Base-by-base conservation (phyloP, 352 stramenopile species). In the Phytophthora megakarya region DNA sequence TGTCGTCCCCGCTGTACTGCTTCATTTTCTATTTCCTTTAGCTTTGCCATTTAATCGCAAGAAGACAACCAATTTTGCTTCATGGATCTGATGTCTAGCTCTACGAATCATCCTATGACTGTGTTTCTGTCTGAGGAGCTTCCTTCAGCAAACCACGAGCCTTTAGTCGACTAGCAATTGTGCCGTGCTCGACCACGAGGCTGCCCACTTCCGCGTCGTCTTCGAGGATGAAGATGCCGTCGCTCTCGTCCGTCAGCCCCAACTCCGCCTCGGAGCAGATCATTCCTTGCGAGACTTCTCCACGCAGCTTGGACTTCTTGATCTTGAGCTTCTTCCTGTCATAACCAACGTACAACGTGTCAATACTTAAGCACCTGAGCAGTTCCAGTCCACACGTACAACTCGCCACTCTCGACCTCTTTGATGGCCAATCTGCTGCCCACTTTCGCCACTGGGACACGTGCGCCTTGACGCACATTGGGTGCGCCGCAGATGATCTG, bases 251-350 rank as follows among this genome's bases (percentile, higher is more conserved):
- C 5, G 69, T 66, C 22, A 93, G 66, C 1, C 81, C 81, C 9
- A 93, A 73, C 62, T 93, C 84, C 5, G 73, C 81, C 63, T 93
- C 84, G 1, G 84, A 93, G 70, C 84, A 93, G 65, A 93, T 93
- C 81, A 93, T 93, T 28, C 84, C 84, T 43, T 90, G 80, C 25
- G 84, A 93, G 11, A 91, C 42, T 49, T 93, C 81, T 59, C 84
- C 84, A 30, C 84, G 84, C 25, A 93, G 67, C 65, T 93, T 93
- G 28, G 80, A 89, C 71, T 91, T 93, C 39, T 93, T 91, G 71
- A 93, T 93, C 71, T 91, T 93, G 19, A 93, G 65, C 47, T 88
- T 79, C 54, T 89, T 91, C 22, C 79, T 91, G 57, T 28, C 1
- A 9, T 49, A 23, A 61, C 35, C 62, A 22, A 51, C 33, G 58